phyloP scores from a whole-genome alignment of 2,329 filamentous ascomycete genomes.

The Aspergillus pseudoviridinutans region DNA sequence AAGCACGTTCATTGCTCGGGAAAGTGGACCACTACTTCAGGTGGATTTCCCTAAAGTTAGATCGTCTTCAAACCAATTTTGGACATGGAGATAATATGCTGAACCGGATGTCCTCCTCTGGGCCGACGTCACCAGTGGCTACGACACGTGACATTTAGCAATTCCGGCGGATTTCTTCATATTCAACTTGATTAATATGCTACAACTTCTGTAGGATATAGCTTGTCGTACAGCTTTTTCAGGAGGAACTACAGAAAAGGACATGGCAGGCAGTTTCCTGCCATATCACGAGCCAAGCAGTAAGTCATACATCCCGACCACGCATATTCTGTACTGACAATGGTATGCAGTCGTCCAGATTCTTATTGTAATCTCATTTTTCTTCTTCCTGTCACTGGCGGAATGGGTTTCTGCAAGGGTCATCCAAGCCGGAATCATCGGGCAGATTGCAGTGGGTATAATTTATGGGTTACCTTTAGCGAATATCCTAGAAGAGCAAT shows the following conservation, averaged over 20 bases:
- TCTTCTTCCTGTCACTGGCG: constrained; percentile 41
- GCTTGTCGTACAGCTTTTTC: background rate
- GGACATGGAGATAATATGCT: background rate
- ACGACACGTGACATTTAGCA: background rate
- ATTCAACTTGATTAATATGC: background rate
- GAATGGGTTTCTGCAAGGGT: constrained; percentile 41
- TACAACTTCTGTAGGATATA: background rate
- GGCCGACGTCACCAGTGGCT: background rate
- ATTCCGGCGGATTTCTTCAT: background rate
- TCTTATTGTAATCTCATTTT: constrained; percentile 44
- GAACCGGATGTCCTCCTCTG: background rate
- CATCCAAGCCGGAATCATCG: constrained; percentile 45
- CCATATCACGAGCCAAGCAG: constrained; percentile 40
- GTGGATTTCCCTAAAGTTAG: background rate
- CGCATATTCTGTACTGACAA: constrained; percentile 5
- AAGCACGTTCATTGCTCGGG: background rate
- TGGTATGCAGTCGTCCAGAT: constrained; percentile 35
- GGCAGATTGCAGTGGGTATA: constrained; percentile 46
- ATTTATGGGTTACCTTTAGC: constrained; percentile 45
- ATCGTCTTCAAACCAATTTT: background rate
- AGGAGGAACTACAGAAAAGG: background rate
- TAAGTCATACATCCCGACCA: constrained; percentile 14
- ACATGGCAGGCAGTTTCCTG: constrained; percentile 28
- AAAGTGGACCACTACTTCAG: background rate
- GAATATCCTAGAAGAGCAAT: constrained; percentile 41